Conservation (phyloP, 2,329 filamentous ascomycete species). For the Fusarium chuoi region DNA sequence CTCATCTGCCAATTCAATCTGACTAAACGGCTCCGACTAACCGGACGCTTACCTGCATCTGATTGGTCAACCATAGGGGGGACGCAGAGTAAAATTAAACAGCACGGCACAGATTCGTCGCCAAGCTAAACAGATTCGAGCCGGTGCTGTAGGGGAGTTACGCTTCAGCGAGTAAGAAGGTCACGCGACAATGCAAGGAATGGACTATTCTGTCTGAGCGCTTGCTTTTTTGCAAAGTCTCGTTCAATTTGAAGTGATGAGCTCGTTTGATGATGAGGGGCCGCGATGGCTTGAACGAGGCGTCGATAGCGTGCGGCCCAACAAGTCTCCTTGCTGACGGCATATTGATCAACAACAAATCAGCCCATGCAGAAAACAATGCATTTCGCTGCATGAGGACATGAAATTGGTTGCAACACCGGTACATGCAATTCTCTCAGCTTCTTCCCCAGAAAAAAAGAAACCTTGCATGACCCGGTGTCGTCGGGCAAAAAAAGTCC, state of each 20-base stretch:
- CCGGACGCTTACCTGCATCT: not conserved
- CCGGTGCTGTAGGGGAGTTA: not conserved
- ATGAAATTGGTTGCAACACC: not conserved
- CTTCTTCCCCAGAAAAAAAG: constrained; percentile 19
- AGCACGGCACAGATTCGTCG: not conserved
- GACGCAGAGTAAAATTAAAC: not conserved
- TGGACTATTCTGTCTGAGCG: not conserved
- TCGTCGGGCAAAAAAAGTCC: not conserved
- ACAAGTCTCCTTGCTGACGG: not conserved
- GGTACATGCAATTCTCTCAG: not conserved
- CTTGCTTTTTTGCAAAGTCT: not conserved
- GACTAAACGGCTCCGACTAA: constrained; percentile 16
- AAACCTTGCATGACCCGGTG: not conserved
- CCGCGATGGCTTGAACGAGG: not conserved
- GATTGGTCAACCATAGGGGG: not conserved
- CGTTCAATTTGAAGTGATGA: not conserved
- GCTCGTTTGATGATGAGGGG: not conserved
- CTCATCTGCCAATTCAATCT: not conserved
- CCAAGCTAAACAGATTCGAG: not conserved
- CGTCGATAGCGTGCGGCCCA: not conserved
- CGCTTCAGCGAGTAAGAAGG: not conserved
- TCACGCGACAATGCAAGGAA: not conserved
- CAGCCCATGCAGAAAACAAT: not conserved
- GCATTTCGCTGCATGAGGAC: not conserved
- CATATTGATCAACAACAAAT: not conserved